phyloP scores from a whole-genome alignment of 305 asterid genomes.

The Fraxinus albicans region DNA sequence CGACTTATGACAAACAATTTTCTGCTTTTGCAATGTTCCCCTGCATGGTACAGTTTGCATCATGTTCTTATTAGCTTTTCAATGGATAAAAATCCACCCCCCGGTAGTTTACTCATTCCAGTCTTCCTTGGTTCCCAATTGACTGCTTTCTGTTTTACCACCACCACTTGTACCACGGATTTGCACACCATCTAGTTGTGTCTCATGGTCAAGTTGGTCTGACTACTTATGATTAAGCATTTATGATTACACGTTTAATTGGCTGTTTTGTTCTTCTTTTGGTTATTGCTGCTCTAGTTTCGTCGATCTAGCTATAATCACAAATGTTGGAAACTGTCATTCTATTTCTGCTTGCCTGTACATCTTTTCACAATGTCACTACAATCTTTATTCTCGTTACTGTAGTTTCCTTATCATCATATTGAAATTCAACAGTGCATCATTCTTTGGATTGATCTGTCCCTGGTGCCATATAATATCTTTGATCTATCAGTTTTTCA shows the following conservation, averaged over 20 bases:
- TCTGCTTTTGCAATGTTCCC: not conserved
- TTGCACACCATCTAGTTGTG: not conserved
- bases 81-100: not conserved
- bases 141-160: conserved; percentile 6
- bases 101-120: not conserved
- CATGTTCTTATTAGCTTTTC: conserved; percentile 8
- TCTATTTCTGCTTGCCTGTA: not conserved
- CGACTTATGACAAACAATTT: not conserved
- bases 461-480: not conserved
- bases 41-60: not conserved
- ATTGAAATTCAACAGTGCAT: not conserved
- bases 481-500: not conserved
- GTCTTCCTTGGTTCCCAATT: not conserved
- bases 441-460: conserved; percentile 6
- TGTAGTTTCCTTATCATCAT: conserved; percentile 10
- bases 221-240: conserved; percentile 1
- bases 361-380: not conserved
- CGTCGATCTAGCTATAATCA: not conserved
- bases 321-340: not conserved
- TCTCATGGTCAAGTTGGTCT: not conserved
- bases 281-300: not conserved
- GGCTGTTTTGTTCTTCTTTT: conserved; percentile 1
- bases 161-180: conserved; percentile 1
- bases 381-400: not conserved
- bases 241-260: not conserved